These are phyloP conservation scores for Boletus tylopilopsis DNA, from an alignment of 768 basidiomycete genomes.

Conservation along the genomic window DNA sequence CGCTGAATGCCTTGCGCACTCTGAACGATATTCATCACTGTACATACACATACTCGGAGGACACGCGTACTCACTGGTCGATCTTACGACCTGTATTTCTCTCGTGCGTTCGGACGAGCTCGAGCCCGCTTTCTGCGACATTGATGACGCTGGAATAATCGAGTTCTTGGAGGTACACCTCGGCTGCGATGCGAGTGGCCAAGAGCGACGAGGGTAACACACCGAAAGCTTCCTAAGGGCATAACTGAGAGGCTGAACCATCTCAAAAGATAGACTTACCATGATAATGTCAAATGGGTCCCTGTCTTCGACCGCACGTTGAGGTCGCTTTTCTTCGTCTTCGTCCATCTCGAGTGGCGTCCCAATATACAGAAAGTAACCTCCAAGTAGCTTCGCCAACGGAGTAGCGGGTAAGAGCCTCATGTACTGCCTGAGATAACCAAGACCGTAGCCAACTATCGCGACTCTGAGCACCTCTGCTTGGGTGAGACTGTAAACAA, in stretches of 20 bases:
- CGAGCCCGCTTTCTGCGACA: slow-evolving; percentile 67
- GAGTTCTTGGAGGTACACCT: slow-evolving; percentile 60
- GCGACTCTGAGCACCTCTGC: background rate
- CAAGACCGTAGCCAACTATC: slow-evolving; percentile 59
- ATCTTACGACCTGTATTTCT: slow-evolving; percentile 53
- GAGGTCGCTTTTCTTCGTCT: slow-evolving; percentile 14
- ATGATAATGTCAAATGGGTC: slow-evolving; percentile 61
- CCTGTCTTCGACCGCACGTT: slow-evolving; percentile 27
- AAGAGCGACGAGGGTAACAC: slow-evolving; percentile 54
- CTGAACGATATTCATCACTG: slow-evolving; percentile 36
- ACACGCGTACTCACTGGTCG: slow-evolving; percentile 37
- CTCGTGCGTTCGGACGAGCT: slow-evolving; percentile 51
- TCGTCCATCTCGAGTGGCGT: slow-evolving; percentile 41
- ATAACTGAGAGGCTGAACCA: slow-evolving; percentile 4
- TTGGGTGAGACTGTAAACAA: slow-evolving; percentile 4
- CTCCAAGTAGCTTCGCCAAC: slow-evolving; percentile 54
- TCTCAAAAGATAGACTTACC: slow-evolving; percentile 38
- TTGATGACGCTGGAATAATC: slow-evolving; percentile 76
- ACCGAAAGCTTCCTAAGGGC: slow-evolving; percentile 51
- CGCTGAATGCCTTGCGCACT: slow-evolving; percentile 62
- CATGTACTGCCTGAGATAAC: slow-evolving; percentile 56
- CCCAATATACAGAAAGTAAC: slow-evolving; percentile 64
- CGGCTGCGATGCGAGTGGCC: slow-evolving; percentile 60
- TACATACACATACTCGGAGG: background rate
- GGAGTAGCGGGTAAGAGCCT: slow-evolving; percentile 59